Conservation (phyloP, 176 grass and related monocot species). For the Triticum timopheevii region DNA sequence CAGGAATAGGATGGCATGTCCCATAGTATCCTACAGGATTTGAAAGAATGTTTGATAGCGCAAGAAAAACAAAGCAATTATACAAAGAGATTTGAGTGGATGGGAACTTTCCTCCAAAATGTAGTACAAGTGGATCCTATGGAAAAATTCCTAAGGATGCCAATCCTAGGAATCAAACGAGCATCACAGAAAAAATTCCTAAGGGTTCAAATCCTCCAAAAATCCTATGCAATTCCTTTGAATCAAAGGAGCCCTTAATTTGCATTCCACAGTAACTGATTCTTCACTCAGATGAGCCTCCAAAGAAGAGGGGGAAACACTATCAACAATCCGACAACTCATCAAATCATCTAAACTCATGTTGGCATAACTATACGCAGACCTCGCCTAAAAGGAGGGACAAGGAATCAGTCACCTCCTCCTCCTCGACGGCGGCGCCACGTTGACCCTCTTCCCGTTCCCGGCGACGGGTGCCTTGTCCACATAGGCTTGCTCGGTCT, state of each 20-base stretch:
- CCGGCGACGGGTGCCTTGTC: neutral
- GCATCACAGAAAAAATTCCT: no score
- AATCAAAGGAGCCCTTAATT: neutral
- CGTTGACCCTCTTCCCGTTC: conserved; percentile 19
- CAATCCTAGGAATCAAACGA: no score
- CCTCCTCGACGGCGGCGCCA: conserved; percentile 10
- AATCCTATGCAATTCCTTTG: no score
- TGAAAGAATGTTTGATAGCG: no score
- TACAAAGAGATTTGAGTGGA: no score
- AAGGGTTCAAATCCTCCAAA: no score
- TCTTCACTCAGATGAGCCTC: neutral
- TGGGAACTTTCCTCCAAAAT: no score
- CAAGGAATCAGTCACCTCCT: conserved; percentile 6
- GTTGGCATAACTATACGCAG: neutral
- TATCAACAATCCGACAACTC: conserved; percentile 3
- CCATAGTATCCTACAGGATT: no score
- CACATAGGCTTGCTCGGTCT: conserved; percentile 11
- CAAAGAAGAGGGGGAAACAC: neutral
- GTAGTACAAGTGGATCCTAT: no score
- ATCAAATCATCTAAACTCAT: conserved; percentile 7
- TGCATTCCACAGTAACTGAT: neutral
- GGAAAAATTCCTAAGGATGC: no score
- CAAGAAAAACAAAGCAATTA: no score
- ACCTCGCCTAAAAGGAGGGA: neutral
- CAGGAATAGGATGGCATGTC: no score